Evolutionary conservation across 495 filamentous ascomycete genomes (phyloP).

Genomic region (Aspergillus baeticus): DNA sequence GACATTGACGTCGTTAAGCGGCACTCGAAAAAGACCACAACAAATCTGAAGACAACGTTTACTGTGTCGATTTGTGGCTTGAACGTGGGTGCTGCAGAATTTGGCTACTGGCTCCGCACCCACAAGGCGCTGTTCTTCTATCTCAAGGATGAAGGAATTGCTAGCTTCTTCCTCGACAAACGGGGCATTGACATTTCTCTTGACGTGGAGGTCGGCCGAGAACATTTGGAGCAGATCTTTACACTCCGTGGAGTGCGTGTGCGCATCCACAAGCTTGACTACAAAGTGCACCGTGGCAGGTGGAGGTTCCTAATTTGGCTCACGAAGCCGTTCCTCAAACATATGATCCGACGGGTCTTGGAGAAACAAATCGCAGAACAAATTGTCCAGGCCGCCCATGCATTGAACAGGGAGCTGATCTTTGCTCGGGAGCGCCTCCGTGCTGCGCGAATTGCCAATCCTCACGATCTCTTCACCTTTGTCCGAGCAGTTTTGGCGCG

Average conservation of each 20-base stretch:
- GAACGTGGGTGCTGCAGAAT: slow-evolving; percentile 76
- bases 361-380: slow-evolving; percentile 74
- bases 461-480: slow-evolving; percentile 76
- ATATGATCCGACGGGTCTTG: slow-evolving; percentile 72
- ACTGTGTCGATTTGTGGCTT: slow-evolving; percentile 77
- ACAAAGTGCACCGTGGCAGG: slow-evolving; percentile 68
- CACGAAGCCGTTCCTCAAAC: slow-evolving; percentile 79
- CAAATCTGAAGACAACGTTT: slow-evolving; percentile 65
- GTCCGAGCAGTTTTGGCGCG: slow-evolving; percentile 76
- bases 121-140: slow-evolving; percentile 67
- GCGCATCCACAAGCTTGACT: slow-evolving; percentile 82
- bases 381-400: slow-evolving; percentile 66
- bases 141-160: slow-evolving; percentile 78
- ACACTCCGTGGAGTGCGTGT: slow-evolving; percentile 73
- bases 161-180: slow-evolving; percentile 78
- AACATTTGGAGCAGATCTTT: slow-evolving; percentile 75
- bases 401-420: slow-evolving; percentile 78
- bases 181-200: slow-evolving; percentile 83
- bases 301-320: slow-evolving; percentile 78
- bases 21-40: slow-evolving; percentile 64
- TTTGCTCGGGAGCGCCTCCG: slow-evolving; percentile 84
- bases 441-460: slow-evolving; percentile 79
- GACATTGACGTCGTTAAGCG: slow-evolving; percentile 82
- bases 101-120: slow-evolving; percentile 74
- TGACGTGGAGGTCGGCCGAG: slow-evolving; percentile 75